phyloP scores from a whole-genome alignment of 768 basidiomycete species.

The Boletus barrowsii region DNA sequence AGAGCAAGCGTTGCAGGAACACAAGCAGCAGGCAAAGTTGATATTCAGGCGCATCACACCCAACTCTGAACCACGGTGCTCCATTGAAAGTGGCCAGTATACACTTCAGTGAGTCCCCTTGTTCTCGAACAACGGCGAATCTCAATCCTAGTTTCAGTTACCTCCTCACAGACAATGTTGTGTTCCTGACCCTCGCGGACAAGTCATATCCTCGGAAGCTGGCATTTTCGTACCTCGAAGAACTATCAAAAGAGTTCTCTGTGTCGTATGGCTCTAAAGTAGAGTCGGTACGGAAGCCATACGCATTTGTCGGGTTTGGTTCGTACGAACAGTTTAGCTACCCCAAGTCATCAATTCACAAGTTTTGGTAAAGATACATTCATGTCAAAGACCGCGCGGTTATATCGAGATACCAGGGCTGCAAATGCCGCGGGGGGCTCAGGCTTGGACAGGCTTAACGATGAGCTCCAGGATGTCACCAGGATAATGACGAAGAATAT shows the following conservation, averaged over 20 bases:
- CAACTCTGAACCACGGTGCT: conserved; percentile 93
- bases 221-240: conserved; percentile 96
- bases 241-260: conserved; percentile 94
- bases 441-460: conserved; percentile 84
- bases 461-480: conserved; percentile 96
- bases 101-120: conserved; percentile 79
- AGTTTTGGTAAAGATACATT: conserved; percentile 75
- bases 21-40: conserved; percentile 97
- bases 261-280: conserved; percentile 92
- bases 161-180: conserved; percentile 90
- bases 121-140: background rate
- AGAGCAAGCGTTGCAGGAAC: conserved; percentile 90
- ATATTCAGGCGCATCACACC: conserved; percentile 92
- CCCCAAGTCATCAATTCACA: conserved; percentile 2
- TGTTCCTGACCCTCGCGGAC: conserved; percentile 93
- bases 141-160: conserved; percentile 55
- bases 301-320: conserved; percentile 99
- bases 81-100: conserved; percentile 92
- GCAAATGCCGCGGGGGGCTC: conserved; percentile 64
- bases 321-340: conserved; percentile 27
- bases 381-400: conserved; percentile 94
- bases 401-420: conserved; percentile 92
- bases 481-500: conserved; percentile 99
- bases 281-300: conserved; percentile 90
- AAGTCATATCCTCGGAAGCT: conserved; percentile 96